A percentile compares a stretch with the other conserved stretches of the same genome.
Conservation (phyloP, 2,329 filamentous ascomycete species). For the Hypoxylon sp. region DNA sequence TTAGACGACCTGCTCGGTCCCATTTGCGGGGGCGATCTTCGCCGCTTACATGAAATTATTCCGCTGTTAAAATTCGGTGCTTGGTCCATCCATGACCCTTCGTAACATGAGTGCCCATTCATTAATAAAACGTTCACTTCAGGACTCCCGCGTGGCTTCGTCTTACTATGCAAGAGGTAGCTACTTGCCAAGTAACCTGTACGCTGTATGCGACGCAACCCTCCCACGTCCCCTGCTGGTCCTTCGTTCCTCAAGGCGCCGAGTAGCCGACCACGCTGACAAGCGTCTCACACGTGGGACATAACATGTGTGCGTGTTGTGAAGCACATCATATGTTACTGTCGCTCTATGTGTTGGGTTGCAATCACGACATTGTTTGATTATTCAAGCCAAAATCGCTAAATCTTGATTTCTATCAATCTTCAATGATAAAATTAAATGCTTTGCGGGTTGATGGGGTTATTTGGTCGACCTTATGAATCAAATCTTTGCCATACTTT, state of each 20-base stretch:
- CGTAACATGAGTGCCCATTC: background rate
- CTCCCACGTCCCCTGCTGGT: constrained; percentile 13
- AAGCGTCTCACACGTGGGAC: constrained; percentile 37
- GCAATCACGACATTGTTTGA: constrained; percentile 12
- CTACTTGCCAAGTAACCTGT: constrained; percentile 23
- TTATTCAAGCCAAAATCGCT: constrained; percentile 4
- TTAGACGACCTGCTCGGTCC: constrained; percentile 15
- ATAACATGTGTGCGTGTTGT: constrained; percentile 16
- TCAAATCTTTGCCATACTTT: constrained; percentile 6
- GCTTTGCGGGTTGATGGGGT: background rate
- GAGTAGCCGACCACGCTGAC: constrained; percentile 21
- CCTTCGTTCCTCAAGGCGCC: constrained; percentile 29
- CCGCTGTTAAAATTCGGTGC: background rate
- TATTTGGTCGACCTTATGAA: background rate
- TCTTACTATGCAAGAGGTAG: background rate
- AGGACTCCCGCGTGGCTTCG: background rate
- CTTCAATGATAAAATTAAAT: background rate
- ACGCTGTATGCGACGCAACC: constrained; percentile 14
- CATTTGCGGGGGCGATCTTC: constrained; percentile 16
- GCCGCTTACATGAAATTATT: constrained; percentile 2
- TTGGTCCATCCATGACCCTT: background rate
- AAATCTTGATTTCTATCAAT: background rate
- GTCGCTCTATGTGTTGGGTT: constrained; percentile 15
- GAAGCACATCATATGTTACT: constrained; percentile 15
- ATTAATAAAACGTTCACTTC: background rate